Base-by-base conservation (phyloP, 2,329 filamentous ascomycete species). In the Cylindrodendrum hubeiense region DNA sequence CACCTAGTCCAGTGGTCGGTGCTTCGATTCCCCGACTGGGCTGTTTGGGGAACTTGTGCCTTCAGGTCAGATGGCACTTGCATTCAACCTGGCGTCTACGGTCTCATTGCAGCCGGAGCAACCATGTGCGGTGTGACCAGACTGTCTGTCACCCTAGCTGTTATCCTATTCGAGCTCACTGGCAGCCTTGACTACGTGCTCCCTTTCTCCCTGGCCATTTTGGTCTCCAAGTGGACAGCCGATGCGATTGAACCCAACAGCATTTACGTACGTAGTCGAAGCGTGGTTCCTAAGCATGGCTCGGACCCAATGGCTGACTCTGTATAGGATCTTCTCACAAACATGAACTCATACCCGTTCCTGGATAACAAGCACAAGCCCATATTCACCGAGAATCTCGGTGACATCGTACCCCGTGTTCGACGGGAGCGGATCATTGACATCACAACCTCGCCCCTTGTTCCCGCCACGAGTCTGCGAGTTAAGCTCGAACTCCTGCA, bases 91-190 rank as follows among this genome's bases (percentile, higher is more conserved):
- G 96, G 96, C n/a, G 94, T 98, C 0, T 99, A 99, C 77, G 96
- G 94, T 1, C 87, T 99, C 64, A 94, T 98, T 63, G 95, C 95
- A 17, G 96, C 96, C 46, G 96, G 96, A 17, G 94, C 96, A 2
- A 98, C 95, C 33, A 98, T 99, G 96, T 98, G 95, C 71, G 96
- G 96, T 53, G 96, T 98, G 3, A 99, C 96, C 2, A 89, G 96
- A 53, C 82, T 99, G 2, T 97, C 95, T 0, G 93, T 99, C 22
- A 98, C 96, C 0, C 85, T 99, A 9, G 95, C 94, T 0, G 94
- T 98, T 75, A 98, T 99, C 66, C 84, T 98, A 1, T 98, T 99
- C 72, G 96, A 99, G 79, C 85, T 99, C 37, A 99, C 96, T 0
- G 96, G 96, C 60, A 97, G 94, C 77, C 84, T 98, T 52, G 93